These are phyloP conservation scores for Epicoccum nigrum DNA, from an alignment of 2,329 filamentous ascomycete genomes.

Conservation along the genomic window DNA sequence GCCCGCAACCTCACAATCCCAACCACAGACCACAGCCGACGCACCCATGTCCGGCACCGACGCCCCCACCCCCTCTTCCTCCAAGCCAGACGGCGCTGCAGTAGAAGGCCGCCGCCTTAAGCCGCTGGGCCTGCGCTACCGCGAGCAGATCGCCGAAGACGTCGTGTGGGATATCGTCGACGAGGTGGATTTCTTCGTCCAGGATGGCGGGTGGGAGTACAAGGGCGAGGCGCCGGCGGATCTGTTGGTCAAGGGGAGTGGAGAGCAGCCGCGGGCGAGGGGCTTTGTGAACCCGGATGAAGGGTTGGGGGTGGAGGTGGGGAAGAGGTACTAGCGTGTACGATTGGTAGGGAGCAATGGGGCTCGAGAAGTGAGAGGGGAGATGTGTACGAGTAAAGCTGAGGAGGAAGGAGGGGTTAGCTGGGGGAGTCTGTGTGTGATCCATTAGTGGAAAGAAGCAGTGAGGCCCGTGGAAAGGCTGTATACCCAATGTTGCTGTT, in stretches of 20 bases:
- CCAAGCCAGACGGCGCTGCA: neutral
- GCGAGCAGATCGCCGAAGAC: constrained; percentile 94
- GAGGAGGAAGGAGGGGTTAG: neutral
- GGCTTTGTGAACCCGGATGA: constrained; percentile 48
- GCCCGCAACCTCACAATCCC: neutral
- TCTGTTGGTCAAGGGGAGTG: constrained; percentile 35
- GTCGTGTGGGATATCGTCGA: constrained; percentile 92
- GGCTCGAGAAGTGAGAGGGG: neutral
- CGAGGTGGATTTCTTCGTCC: constrained; percentile 87
- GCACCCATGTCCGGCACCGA: neutral
- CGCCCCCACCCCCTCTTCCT: neutral
- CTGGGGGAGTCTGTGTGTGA: too few relatives aligned
- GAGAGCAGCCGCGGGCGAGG: constrained; percentile 45
- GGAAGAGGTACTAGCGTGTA: constrained; percentile 35
- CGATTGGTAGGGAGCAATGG: neutral
- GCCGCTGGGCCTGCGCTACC: constrained; percentile 78
- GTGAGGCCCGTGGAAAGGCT: neutral
- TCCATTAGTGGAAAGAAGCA: too few relatives aligned
- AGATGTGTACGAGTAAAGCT: too few relatives aligned
- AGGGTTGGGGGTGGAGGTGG: constrained; percentile 46
- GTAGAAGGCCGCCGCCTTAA: constrained; percentile 51
- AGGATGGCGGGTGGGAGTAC: constrained; percentile 62
- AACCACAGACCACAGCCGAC: neutral
- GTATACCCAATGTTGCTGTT: neutral
- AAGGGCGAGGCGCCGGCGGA: constrained; percentile 43